Evolutionary conservation across 768 basidiomycete species (phyloP).

Genomic region (Phaeolepiota aurea): DNA sequence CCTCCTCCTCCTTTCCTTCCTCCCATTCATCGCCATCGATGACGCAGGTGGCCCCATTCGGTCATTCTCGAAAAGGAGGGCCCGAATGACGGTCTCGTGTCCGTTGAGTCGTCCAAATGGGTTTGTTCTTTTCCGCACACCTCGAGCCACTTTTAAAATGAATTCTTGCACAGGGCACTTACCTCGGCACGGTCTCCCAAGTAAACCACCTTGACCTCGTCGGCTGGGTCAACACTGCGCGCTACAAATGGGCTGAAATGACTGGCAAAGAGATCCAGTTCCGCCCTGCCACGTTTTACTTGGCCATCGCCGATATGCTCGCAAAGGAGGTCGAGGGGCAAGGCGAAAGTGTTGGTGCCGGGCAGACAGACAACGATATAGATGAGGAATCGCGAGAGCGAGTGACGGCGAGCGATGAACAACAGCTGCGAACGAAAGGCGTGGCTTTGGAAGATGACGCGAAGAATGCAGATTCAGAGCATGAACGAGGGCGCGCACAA

Average conservation of each 20-base stretch:
- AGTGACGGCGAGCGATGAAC: background rate
- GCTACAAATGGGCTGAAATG: slow-evolving; percentile 86
- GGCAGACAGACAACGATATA: background rate
- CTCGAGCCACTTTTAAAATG: background rate
- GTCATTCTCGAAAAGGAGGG: slow-evolving; percentile 84
- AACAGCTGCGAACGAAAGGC: too few relatives aligned
- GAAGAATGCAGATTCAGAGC: too few relatives aligned
- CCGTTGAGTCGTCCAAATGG: slow-evolving; percentile 83
- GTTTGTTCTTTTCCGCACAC: slow-evolving; percentile 19
- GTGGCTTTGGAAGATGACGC: background rate
- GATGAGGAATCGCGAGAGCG: background rate
- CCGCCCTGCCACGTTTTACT: slow-evolving; percentile 87
- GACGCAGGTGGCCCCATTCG: slow-evolving; percentile 69
- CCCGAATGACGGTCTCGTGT: slow-evolving; percentile 91
- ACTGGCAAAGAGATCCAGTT: slow-evolving; percentile 87
- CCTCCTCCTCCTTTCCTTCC: background rate
- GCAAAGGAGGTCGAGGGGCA: slow-evolving; percentile 68
- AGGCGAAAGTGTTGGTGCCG: background rate
- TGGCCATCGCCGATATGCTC: slow-evolving; percentile 72
- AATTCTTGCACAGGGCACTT: slow-evolving; percentile 56
- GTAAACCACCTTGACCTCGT: slow-evolving; percentile 93
- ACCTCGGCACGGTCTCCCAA: slow-evolving; percentile 83
- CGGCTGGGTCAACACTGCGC: slow-evolving; percentile 87
- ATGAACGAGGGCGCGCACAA: too few relatives aligned
- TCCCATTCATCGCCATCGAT: slow-evolving; percentile 12